A percentile compares a stretch with the other conserved stretches of the same genome.
Conservation (phyloP, 1,139 yeast genomes). For the Magnusiomyces fungicola region DNA sequence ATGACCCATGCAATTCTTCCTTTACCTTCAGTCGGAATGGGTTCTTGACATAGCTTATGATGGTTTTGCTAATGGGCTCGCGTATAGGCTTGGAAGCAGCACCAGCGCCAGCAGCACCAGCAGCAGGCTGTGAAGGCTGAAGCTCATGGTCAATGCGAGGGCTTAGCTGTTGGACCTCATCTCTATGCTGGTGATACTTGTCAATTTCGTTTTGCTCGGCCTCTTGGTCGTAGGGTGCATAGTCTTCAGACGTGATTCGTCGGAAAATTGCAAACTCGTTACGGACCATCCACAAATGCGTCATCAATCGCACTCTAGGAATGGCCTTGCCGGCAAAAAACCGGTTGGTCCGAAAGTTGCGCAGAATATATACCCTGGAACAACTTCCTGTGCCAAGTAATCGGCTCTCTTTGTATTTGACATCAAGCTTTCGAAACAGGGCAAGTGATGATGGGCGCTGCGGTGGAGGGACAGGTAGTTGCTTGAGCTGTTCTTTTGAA, state of each 20-base stretch:
- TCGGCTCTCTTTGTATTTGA: neutral
- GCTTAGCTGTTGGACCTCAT: no score
- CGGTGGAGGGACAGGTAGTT: neutral
- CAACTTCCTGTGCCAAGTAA: neutral
- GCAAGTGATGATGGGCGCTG: neutral
- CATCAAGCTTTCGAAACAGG: neutral
- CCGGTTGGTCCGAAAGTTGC: neutral
- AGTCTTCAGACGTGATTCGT: neutral
- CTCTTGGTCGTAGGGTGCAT: neutral
- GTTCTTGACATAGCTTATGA: no score
- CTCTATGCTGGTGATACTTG: no score
- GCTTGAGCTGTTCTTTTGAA: neutral
- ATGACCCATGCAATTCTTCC: neutral
- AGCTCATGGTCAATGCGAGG: no score
- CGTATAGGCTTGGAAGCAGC: no score
- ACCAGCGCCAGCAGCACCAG: no score
- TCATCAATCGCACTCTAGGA: neutral
- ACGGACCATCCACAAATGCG: neutral
- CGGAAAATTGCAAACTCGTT: neutral
- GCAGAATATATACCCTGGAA: neutral
- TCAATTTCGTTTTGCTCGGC: no score
- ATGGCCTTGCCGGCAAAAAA: neutral
- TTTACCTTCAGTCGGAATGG: no score
- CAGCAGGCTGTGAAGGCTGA: no score
- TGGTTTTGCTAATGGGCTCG: no score